Evolutionary conservation across 176 grass and related monocot species (phyloP).

Genomic region (Triticum dicoccoides): DNA sequence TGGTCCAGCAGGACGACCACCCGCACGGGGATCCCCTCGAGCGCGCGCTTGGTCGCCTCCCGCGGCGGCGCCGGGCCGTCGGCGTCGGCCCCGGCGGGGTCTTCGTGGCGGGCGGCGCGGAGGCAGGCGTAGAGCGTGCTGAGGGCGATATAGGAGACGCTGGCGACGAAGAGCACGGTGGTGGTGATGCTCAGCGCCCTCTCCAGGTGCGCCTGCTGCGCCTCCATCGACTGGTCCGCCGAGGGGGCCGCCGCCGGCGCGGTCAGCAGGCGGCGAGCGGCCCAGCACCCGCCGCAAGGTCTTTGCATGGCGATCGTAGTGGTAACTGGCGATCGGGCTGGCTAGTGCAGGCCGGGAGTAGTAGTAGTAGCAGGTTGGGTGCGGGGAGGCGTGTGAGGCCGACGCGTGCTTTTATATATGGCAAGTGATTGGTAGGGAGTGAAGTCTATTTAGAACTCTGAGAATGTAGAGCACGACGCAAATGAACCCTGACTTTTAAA

Average conservation of each 20-base stretch:
- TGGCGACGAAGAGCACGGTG: conserved; percentile 18
- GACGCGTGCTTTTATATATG: neutral
- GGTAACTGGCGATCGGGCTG: neutral
- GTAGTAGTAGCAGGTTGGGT: too few relatives aligned
- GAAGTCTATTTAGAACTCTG: too few relatives aligned
- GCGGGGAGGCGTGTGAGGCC: neutral
- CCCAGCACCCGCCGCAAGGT: neutral
- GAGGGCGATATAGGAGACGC: conserved; percentile 22
- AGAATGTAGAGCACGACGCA: too few relatives aligned
- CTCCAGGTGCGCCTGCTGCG: conserved; percentile 29
- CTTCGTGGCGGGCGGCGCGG: neutral
- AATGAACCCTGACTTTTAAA: too few relatives aligned
- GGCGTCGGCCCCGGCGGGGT: neutral
- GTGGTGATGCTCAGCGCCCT: neutral
- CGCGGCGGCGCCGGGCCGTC: neutral
- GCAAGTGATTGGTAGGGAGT: neutral
- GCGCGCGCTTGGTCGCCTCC: conserved; percentile 10
- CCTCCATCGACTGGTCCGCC: neutral
- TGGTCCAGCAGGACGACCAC: neutral
- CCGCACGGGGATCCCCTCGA: conserved; percentile 24
- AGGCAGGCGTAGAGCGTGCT: conserved; percentile 18
- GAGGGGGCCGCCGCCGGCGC: too few relatives aligned
- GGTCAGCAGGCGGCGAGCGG: neutral
- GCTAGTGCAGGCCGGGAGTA: too few relatives aligned
- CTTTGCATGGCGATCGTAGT: too few relatives aligned